These are phyloP conservation scores for Ceriops decandra DNA, from an alignment of 345 rosid species.

Conservation along the genomic window DNA sequence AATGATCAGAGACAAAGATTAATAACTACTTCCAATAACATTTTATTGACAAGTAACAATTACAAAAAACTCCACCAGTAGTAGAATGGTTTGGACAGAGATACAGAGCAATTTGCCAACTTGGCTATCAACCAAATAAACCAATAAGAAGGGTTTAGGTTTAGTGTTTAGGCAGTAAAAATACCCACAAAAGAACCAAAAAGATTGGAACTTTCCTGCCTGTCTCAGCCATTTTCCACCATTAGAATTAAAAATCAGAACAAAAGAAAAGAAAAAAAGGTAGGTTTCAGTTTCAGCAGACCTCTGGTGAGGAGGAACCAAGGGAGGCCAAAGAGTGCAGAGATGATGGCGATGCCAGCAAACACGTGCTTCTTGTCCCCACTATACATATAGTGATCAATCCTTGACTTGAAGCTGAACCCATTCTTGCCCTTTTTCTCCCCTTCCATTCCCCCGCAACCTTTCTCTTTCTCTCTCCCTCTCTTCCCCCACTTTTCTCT, in stretches of 20 bases:
- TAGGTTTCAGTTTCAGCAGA: slow-evolving; percentile 10
- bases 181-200: background rate
- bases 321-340: slow-evolving; percentile 63
- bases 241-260: background rate
- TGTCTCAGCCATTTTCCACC: background rate
- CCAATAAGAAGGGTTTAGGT: too few relatives aligned
- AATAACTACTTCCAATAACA: too few relatives aligned
- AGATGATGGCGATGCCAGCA: slow-evolving; percentile 58
- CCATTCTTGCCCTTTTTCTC: slow-evolving; percentile 27
- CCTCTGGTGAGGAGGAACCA: slow-evolving; percentile 88
- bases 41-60: too few relatives aligned
- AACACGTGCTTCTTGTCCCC: slow-evolving; percentile 88
- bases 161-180: background rate
- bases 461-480: background rate
- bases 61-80: too few relatives aligned
- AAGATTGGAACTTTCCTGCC: background rate
- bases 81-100: too few relatives aligned
- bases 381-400: slow-evolving; percentile 65
- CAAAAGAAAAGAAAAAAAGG: background rate
- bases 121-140: background rate
- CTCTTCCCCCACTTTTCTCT: background rate
- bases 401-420: slow-evolving; percentile 56
- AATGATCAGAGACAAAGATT: too few relatives aligned
- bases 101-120: background rate
- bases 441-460: background rate